Percentiles rank a stretch among this genome's conserved stretches.
Conservation (phyloP, 2,329 filamentous ascomycete genomes). For the Diaporthe sp. region DNA sequence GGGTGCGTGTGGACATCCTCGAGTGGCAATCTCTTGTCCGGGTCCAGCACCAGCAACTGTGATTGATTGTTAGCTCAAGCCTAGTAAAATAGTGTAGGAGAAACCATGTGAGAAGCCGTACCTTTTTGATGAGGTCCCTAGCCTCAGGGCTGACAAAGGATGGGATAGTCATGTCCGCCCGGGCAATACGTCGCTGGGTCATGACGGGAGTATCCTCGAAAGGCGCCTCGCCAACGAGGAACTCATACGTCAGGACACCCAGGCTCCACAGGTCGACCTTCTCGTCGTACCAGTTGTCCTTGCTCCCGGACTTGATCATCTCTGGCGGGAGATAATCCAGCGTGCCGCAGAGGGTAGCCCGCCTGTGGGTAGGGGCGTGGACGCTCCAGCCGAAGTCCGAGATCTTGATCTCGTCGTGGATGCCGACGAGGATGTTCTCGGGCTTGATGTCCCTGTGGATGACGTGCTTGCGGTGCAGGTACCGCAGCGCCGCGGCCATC, state of each 20-base stretch:
- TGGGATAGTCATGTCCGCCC: slow-evolving; percentile 92
- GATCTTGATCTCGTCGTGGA: slow-evolving; percentile 98
- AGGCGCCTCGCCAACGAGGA: slow-evolving; percentile 93
- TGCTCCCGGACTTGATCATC: slow-evolving; percentile 87
- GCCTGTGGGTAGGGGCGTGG: slow-evolving; percentile 92
- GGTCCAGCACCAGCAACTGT: slow-evolving; percentile 88
- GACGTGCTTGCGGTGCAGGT: slow-evolving; percentile 95
- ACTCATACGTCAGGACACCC: slow-evolving; percentile 95
- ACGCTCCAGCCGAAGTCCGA: slow-evolving; percentile 99
- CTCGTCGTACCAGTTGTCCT: slow-evolving; percentile 91
- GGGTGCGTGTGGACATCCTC: slow-evolving; percentile 91
- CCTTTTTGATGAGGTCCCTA: slow-evolving; percentile 90
- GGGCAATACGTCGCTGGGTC: slow-evolving; percentile 89
- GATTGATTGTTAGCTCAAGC: slow-evolving; percentile 34
- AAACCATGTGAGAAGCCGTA: slow-evolving; percentile 54
- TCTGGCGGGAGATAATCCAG: slow-evolving; percentile 97
- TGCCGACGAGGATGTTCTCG: slow-evolving; percentile 94
- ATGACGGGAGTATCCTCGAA: slow-evolving; percentile 96
- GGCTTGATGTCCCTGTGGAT: slow-evolving; percentile 99
- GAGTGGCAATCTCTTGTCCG: slow-evolving; percentile 90
- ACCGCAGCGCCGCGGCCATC: slow-evolving; percentile 89
- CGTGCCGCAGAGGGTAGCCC: slow-evolving; percentile 96
- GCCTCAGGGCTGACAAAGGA: slow-evolving; percentile 92
- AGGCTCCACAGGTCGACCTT: slow-evolving; percentile 98
- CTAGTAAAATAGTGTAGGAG: not conserved